Base-by-base conservation (phyloP, 352 stramenopile species). In the Pythium inflatum region DNA sequence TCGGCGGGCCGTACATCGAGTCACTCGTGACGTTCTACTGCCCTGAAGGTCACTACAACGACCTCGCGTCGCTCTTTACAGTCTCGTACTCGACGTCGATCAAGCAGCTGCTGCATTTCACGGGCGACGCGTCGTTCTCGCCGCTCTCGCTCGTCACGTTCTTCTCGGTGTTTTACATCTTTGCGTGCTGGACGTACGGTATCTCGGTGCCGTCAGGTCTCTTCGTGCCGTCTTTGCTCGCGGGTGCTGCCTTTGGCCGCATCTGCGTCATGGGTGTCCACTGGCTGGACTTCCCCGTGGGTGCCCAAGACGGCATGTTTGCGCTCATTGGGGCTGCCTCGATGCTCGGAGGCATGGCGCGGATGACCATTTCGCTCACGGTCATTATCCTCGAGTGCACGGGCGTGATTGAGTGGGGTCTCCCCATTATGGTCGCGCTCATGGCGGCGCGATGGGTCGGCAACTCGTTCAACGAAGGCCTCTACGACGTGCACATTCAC, bases 401-500 rank as follows among this genome's bases (percentile, higher is more conserved):
- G n/a, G 97, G 97, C 31, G 97, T 99, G 72, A 98, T 99, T 66
- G 93, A 99, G 76, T 99, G 98, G 84, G 93, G 98, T 59, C 83
- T 99, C 20, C 97, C 97, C 12, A 94, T 99, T 43, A 99, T 99
- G 97, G 82, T 99, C 43, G 92, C 95, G 27, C 82, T 99, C 2
- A 98, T 99, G 92, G 87, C 93, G 5, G 97, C 97, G 24, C 82
- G 97, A 14, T 98, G 97, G 81, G 97, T 98, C 25, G 98, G 97
- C 51, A 99, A 99, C 82, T 87, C 95, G 27, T 99, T 99, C 79
- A 99, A 99, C 77, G 94, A 99, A 70, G 95, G 96, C 20, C 79
- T 99, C 27, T 99, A 99, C 80, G 97, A 99, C 78, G 98, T 99
- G 66, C 96, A 99, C 74, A 99, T 99, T 71, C 90, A 98, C 71